A percentile compares a stretch with the other conserved stretches of the same genome.
These are phyloP conservation scores for Scleromitrula shiraiana DNA, from an alignment of 2,329 filamentous ascomycete genomes.

Conservation along the genomic window DNA sequence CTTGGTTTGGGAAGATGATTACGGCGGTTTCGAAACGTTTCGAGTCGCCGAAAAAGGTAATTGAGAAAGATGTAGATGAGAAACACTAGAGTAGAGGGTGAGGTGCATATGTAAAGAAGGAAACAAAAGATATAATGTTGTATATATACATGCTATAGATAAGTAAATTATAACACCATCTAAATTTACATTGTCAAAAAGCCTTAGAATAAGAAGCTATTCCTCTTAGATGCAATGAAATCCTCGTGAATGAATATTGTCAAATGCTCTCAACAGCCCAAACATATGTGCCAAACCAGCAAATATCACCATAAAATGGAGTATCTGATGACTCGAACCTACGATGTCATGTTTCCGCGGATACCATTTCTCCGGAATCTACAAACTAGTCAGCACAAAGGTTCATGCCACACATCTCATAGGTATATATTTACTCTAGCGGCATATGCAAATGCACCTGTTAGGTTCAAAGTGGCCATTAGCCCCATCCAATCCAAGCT, in stretches of 20 bases:
- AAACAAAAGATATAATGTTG: no score
- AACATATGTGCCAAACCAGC: constrained; percentile 17
- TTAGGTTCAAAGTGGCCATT: constrained; percentile 9
- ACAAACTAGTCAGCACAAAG: not conserved
- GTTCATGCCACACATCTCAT: not conserved
- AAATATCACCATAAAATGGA: constrained; percentile 24
- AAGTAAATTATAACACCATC: no score
- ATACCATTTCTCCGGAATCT: constrained; percentile 20
- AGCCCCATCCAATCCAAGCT: constrained; percentile 10
- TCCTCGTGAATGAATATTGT: constrained; percentile 4
- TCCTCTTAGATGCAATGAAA: no score
- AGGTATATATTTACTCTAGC: not conserved
- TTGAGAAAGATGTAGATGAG: no score
- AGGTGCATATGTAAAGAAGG: no score
- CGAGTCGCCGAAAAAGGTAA: not conserved
- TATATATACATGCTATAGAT: no score
- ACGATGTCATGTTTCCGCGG: constrained; percentile 17
- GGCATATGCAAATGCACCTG: constrained; percentile 7
- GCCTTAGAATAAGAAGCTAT: no score
- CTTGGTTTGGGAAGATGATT: constrained; percentile 78
- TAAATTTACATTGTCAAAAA: no score
- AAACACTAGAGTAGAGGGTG: no score
- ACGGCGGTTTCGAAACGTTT: constrained; percentile 22
- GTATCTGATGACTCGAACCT: constrained; percentile 24
- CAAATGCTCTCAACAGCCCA: constrained; percentile 16